Percentiles rank a stretch among this genome's conserved stretches.
phyloP scores from a whole-genome alignment of 352 stramenopile genomes.

The Peronospora farinosa region DNA sequence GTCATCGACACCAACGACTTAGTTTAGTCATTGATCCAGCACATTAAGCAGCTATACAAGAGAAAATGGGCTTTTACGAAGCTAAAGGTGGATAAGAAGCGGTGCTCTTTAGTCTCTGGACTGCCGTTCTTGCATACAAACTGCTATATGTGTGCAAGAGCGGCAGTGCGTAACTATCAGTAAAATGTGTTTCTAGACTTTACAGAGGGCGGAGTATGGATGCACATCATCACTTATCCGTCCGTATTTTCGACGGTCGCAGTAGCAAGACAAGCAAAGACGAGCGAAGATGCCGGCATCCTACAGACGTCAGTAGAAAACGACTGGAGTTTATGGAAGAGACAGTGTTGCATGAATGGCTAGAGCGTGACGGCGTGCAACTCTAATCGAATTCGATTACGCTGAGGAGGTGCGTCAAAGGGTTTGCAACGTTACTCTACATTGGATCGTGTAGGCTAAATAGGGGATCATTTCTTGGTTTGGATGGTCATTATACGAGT shows the following conservation, averaged over 20 bases:
- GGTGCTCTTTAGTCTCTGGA: no score
- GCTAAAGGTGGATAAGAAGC: background rate
- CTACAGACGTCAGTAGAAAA: constrained; percentile 62
- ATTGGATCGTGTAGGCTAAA: background rate
- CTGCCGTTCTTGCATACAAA: no score
- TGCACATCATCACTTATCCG: no score
- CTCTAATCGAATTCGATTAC: constrained; percentile 46
- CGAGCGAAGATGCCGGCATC: constrained; percentile 73
- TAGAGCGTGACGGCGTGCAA: constrained; percentile 61
- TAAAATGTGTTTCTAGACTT: no score
- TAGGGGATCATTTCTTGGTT: constrained; percentile 31
- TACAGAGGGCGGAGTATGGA: no score
- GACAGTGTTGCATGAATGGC: constrained; percentile 57
- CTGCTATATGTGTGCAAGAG: no score
- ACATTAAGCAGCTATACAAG: background rate
- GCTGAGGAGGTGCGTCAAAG: constrained; percentile 29
- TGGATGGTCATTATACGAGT: constrained; percentile 49
- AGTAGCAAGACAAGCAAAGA: constrained; percentile 57
- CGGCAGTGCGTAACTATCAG: no score
- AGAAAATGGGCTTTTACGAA: background rate
- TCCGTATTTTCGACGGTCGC: background rate
- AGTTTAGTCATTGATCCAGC: background rate
- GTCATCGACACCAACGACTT: background rate
- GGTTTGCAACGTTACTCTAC: background rate
- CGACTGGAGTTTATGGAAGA: constrained; percentile 66